Percentiles rank a stretch among this genome's conserved stretches.
Conservation (phyloP, 495 filamentous ascomycete genomes). For the Gamarada debralockiae region DNA sequence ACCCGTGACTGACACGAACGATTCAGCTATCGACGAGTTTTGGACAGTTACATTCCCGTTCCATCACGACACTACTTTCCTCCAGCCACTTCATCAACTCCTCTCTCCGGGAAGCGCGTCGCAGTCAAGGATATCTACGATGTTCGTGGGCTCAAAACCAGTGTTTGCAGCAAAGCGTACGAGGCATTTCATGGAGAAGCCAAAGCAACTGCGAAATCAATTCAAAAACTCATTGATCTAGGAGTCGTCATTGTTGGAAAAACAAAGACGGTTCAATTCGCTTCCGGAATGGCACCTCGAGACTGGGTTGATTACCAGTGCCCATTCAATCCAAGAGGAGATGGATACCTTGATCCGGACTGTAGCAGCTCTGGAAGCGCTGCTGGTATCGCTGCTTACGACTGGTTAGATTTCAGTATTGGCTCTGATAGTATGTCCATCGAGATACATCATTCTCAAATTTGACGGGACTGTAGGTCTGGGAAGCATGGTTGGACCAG, state of each 20-base stretch:
- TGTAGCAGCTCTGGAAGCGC: slow-evolving; percentile 38
- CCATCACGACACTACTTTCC: slow-evolving; percentile 40
- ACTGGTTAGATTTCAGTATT: slow-evolving; percentile 43
- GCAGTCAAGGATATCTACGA: slow-evolving; percentile 45
- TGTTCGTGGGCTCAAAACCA: slow-evolving; percentile 37
- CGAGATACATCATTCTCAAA: neutral
- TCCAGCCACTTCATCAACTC: slow-evolving; percentile 24
- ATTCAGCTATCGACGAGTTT: too few relatives aligned
- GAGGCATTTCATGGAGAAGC: slow-evolving; percentile 32
- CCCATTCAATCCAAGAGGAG: slow-evolving; percentile 45
- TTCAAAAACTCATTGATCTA: slow-evolving; percentile 36
- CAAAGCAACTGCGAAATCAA: slow-evolving; percentile 29
- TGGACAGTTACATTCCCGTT: slow-evolving; percentile 25
- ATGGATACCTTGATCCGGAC: slow-evolving; percentile 39
- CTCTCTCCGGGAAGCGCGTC: slow-evolving; percentile 36
- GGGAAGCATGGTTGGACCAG: slow-evolving; percentile 21
- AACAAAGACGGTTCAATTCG: slow-evolving; percentile 43
- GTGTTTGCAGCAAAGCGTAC: slow-evolving; percentile 38
- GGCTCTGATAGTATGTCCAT: slow-evolving; percentile 18
- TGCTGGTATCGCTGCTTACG: slow-evolving; percentile 35
- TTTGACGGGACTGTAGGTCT: slow-evolving; percentile 7
- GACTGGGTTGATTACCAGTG: slow-evolving; percentile 18
- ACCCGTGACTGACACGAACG: neutral
- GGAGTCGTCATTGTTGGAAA: slow-evolving; percentile 48
- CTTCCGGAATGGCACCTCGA: slow-evolving; percentile 19